A percentile compares a stretch with the other conserved stretches of the same genome.
These are phyloP conservation scores for Saccharomycopsis synnaedendra DNA, from an alignment of 805 yeast genomes.

Conservation along the genomic window DNA sequence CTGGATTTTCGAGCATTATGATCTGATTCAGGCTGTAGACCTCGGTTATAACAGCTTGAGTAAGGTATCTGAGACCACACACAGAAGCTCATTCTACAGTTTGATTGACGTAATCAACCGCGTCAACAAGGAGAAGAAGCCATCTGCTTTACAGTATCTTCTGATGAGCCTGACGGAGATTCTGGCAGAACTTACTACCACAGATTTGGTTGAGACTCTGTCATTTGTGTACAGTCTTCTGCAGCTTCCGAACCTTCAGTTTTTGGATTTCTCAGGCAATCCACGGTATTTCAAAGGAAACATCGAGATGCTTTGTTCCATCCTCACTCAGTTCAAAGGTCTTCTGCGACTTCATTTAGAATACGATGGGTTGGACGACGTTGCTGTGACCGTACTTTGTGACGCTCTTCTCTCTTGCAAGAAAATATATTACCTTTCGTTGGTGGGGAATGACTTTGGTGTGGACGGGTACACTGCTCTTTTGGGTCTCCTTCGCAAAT, in stretches of 20 bases:
- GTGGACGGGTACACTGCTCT: slow-evolving; percentile 50
- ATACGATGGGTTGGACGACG: slow-evolving; percentile 45
- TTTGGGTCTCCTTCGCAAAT: slow-evolving; percentile 34
- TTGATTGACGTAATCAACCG: not conserved
- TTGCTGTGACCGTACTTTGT: slow-evolving; percentile 50
- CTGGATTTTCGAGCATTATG: slow-evolving; percentile 37
- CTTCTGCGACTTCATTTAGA: slow-evolving; percentile 64
- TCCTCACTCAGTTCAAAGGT: slow-evolving; percentile 54
- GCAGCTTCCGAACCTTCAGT: slow-evolving; percentile 46
- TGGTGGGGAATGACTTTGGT: slow-evolving; percentile 57
- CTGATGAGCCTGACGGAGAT: slow-evolving; percentile 13
- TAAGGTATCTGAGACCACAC: slow-evolving; percentile 16
- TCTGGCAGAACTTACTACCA: not conserved
- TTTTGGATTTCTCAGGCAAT: slow-evolving; percentile 72
- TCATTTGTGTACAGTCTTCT: slow-evolving; percentile 36
- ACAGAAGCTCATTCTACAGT: slow-evolving; percentile 1
- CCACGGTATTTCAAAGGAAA: slow-evolving; percentile 39
- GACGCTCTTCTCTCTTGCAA: slow-evolving; percentile 64
- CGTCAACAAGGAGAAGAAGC: slow-evolving; percentile 9
- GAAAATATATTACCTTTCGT: slow-evolving; percentile 51
- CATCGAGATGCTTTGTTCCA: slow-evolving; percentile 7
- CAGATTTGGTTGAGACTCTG: slow-evolving; percentile 3
- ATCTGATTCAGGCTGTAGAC: slow-evolving; percentile 57
- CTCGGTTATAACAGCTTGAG: slow-evolving; percentile 70
- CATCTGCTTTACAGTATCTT: slow-evolving; percentile 9